phyloP scores from a whole-genome alignment of 257 asterid genomes.

The Nicotiana noctiflora region DNA sequence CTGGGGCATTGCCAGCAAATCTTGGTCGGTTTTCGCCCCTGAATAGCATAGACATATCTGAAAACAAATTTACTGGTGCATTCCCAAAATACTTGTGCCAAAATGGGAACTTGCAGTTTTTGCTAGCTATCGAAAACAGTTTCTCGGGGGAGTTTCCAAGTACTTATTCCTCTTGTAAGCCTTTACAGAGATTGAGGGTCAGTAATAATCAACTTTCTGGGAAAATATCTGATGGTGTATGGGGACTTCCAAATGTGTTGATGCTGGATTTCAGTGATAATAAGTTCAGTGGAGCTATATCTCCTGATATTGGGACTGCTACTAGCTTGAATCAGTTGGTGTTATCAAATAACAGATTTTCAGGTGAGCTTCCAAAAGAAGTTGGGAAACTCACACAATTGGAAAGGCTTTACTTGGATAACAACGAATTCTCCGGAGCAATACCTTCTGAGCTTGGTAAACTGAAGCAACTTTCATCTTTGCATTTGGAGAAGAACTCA shows the following conservation, averaged over 20 bases:
- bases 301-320: constrained; percentile 40
- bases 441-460: constrained; percentile 59
- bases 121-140: constrained; percentile 67
- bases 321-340: constrained; percentile 43
- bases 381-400: constrained; percentile 50
- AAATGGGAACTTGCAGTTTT: constrained; percentile 45
- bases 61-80: constrained; percentile 64
- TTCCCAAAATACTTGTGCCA: constrained; percentile 73
- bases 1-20: constrained; percentile 69
- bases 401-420: constrained; percentile 58
- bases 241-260: constrained; percentile 61
- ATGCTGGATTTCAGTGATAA: constrained; percentile 77
- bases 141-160: constrained; percentile 72
- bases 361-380: constrained; percentile 63
- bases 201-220: constrained; percentile 56
- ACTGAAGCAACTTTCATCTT: constrained; percentile 61
- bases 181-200: constrained; percentile 61
- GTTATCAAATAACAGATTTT: constrained; percentile 61
- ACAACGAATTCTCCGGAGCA: constrained; percentile 50
- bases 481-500: constrained; percentile 62
- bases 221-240: constrained; percentile 43
- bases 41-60: constrained; percentile 77
- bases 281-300: constrained; percentile 54
- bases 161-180: constrained; percentile 45
- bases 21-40: constrained; percentile 69